A percentile compares a stretch with the other conserved stretches of the same genome.
These are phyloP conservation scores for Nothophoma quercina DNA, from an alignment of 2,329 filamentous ascomycete genomes.

Conservation along the genomic window DNA sequence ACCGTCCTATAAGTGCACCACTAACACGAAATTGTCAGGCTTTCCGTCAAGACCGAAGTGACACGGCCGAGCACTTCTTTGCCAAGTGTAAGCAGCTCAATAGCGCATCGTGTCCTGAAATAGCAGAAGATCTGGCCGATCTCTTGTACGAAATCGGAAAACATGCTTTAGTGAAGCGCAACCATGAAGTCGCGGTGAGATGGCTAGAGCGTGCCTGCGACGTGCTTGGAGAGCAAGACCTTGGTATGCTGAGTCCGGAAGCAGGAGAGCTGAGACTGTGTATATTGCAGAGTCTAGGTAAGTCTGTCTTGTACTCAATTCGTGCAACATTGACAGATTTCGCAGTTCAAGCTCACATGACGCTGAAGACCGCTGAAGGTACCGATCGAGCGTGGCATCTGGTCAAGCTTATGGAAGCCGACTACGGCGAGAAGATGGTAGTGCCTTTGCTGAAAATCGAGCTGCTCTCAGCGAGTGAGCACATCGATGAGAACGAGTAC, in stretches of 20 bases:
- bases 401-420: conserved; percentile 68
- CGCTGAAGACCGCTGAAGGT: conserved; percentile 54
- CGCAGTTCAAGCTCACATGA: conserved; percentile 65
- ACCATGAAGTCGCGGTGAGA: conserved; percentile 65
- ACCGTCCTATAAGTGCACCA: neutral
- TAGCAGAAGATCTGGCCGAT: conserved; percentile 70
- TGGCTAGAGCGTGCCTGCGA: conserved; percentile 78
- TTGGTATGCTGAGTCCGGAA: conserved; percentile 65
- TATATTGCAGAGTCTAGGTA: conserved; percentile 65
- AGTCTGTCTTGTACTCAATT: neutral
- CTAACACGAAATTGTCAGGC: conserved; percentile 57
- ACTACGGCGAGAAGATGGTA: conserved; percentile 69
- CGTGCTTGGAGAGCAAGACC: conserved; percentile 63
- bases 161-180: conserved; percentile 60
- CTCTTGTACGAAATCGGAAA: conserved; percentile 77
- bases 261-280: conserved; percentile 70
- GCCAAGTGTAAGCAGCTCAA: conserved; percentile 59
- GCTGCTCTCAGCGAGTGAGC: conserved; percentile 60
- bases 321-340: conserved; percentile 12
- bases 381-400: conserved; percentile 63
- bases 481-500: conserved; percentile 51
- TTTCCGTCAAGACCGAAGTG: conserved; percentile 75
- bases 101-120: conserved; percentile 55
- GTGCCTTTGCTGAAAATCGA: conserved; percentile 75
- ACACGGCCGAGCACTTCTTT: conserved; percentile 82